Evolutionary conservation across 306 rosid species (phyloP).

Genomic region (peach (Prunus persica)): DNA sequence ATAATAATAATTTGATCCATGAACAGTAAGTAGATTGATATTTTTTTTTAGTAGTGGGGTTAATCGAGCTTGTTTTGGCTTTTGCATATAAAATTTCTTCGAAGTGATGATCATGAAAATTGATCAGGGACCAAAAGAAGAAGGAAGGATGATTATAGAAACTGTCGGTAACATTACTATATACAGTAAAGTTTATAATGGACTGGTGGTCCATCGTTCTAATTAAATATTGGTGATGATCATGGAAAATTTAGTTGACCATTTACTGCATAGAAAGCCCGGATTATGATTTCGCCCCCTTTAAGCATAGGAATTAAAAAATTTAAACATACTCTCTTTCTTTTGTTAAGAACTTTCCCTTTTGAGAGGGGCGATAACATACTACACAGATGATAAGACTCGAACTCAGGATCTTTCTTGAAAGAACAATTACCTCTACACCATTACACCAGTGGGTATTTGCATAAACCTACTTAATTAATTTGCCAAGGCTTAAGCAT

Average conservation of each 20-base stretch:
- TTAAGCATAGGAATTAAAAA: too few species aligned
- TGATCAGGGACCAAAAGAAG: not conserved
- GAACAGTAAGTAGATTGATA: not conserved
- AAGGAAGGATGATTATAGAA: conserved; percentile 11
- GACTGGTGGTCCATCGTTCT: conserved; percentile 15
- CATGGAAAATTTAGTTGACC: not conserved
- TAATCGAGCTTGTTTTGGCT: conserved; percentile 24
- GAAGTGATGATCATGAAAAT: not conserved
- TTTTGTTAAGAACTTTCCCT: too few species aligned
- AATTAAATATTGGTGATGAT: not conserved
- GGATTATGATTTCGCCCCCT: too few species aligned
- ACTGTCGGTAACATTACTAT: conserved; percentile 26
- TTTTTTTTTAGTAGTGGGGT: conserved; percentile 18
- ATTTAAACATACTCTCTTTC: too few species aligned
- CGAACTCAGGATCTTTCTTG: rapidly evolving
- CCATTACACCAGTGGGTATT: rapidly evolving
- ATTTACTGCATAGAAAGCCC: not conserved
- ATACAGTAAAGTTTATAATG: conserved; percentile 4
- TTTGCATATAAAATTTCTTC: conserved; percentile 1
- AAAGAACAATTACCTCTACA: too few species aligned
- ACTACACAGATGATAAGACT: rapidly evolving
- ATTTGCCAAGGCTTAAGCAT: too few species aligned
- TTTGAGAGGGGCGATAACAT: too few species aligned
- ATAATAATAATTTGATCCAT: not conserved
- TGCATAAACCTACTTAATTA: too few species aligned